These are phyloP conservation scores for Vishniacozyma victoriae DNA, from an alignment of 768 basidiomycete genomes.

Conservation along the genomic window DNA sequence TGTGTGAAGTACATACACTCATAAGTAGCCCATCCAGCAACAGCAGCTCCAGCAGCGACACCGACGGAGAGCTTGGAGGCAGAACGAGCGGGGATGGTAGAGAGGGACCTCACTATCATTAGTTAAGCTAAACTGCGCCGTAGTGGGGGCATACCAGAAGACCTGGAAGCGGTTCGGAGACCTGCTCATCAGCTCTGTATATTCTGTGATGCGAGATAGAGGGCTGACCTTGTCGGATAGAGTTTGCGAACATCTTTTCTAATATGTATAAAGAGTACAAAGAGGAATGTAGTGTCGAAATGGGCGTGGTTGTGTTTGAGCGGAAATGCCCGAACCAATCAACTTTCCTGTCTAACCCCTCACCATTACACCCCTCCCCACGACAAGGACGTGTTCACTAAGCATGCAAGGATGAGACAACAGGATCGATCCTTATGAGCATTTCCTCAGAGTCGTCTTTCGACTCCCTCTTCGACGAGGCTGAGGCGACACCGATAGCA, in stretches of 20 bases:
- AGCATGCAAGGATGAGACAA: too few species aligned
- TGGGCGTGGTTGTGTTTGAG: too few species aligned
- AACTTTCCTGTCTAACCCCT: neutral
- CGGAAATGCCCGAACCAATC: neutral
- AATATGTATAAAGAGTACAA: neutral
- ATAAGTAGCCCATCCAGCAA: slow-evolving; percentile 27
- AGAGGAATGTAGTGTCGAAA: neutral
- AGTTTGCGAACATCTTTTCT: slow-evolving; percentile 30
- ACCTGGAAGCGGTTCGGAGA: slow-evolving; percentile 36
- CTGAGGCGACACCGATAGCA: neutral
- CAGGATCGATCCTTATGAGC: too few species aligned
- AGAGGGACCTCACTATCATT: slow-evolving; percentile 27
- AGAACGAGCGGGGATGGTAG: slow-evolving; percentile 24
- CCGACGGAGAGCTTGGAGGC: slow-evolving; percentile 14
- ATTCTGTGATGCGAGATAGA: neutral
- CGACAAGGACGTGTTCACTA: neutral
- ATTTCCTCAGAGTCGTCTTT: slow-evolving; percentile 1
- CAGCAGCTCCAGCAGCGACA: slow-evolving; percentile 23
- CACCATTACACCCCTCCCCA: neutral
- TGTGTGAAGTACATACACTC: too few species aligned
- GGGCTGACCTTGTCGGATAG: slow-evolving; percentile 29
- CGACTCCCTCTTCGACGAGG: slow-evolving; percentile 22
- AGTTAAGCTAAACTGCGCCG: neutral
- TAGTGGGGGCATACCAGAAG: slow-evolving; percentile 22
- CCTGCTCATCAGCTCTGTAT: slow-evolving; percentile 16